phyloP scores from a whole-genome alignment of 2,329 filamentous ascomycete species.

The Fusarium longipes region DNA sequence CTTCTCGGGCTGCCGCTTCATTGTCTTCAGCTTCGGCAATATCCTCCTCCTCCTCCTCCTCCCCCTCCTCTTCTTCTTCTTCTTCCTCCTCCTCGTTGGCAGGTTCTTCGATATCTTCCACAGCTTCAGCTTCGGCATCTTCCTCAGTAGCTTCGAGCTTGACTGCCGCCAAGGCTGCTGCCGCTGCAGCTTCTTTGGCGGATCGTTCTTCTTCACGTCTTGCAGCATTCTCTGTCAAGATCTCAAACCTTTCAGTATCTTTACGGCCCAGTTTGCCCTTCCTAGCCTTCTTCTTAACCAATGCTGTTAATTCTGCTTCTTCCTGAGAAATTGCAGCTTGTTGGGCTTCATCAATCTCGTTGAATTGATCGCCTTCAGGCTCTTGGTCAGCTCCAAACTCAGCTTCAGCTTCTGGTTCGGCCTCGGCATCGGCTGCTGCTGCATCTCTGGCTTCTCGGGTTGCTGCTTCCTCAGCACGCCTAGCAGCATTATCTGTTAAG shows the following conservation, averaged over 20 bases:
- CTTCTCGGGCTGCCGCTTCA: slow-evolving; percentile 17
- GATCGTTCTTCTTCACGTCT: slow-evolving; percentile 43
- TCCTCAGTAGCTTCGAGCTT: slow-evolving; percentile 12
- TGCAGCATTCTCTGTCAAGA: slow-evolving; percentile 29
- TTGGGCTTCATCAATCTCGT: slow-evolving; percentile 40
- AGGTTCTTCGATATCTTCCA: slow-evolving; percentile 37
- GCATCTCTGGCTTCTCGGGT: slow-evolving; percentile 29
- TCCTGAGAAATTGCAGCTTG: slow-evolving; percentile 46
- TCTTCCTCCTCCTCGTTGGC: slow-evolving; percentile 26
- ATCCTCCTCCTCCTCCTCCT: slow-evolving; percentile 3
- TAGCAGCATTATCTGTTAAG: slow-evolving; percentile 19
- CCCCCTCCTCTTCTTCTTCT: too few relatives aligned
- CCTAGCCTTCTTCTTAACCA: slow-evolving; percentile 52
- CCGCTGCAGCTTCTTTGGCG: slow-evolving; percentile 16
- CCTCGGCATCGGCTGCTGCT: slow-evolving; percentile 51
- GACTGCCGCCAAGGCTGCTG: slow-evolving; percentile 17
- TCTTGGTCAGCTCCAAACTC: slow-evolving; percentile 42
- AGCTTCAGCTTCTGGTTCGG: slow-evolving; percentile 29
- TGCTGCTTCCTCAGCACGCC: slow-evolving; percentile 26
- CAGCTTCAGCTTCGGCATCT: slow-evolving; percentile 38
- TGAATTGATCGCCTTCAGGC: slow-evolving; percentile 27
- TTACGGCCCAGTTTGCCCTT: slow-evolving; percentile 47
- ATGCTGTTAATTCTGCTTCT: slow-evolving; percentile 55
- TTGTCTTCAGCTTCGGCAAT: not conserved
- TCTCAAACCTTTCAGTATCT: slow-evolving; percentile 37